Conservation (phyloP, 805 yeast genomes). For the Dipodascopsis tothii region DNA sequence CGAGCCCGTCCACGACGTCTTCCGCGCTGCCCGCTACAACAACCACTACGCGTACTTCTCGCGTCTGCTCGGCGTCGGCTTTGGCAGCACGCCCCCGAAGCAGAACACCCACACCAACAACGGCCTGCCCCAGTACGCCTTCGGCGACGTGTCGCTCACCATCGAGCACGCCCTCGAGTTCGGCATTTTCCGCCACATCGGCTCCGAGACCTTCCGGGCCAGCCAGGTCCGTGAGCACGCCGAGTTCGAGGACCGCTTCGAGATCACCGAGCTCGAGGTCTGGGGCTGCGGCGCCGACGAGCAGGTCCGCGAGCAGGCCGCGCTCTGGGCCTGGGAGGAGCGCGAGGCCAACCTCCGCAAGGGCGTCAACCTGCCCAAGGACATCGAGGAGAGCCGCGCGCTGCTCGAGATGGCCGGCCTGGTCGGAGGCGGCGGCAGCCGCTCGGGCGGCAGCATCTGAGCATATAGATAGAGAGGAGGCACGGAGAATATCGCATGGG, state of each 20-base stretch:
- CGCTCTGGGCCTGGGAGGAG: slow-evolving; percentile 87
- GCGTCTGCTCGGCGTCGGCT: slow-evolving; percentile 75
- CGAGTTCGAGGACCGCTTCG: slow-evolving; percentile 61
- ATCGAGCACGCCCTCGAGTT: slow-evolving; percentile 72
- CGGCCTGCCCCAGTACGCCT: slow-evolving; percentile 32
- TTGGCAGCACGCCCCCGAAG: slow-evolving; percentile 63
- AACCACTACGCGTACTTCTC: slow-evolving; percentile 53
- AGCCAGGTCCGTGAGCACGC: slow-evolving; percentile 31
- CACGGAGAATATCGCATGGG: too few species aligned
- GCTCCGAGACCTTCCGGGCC: slow-evolving; percentile 36
- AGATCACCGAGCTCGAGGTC: slow-evolving; percentile 71
- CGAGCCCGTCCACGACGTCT: slow-evolving; percentile 57
- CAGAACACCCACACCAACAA: slow-evolving; percentile 27
- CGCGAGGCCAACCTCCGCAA: slow-evolving; percentile 74
- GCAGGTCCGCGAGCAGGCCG: slow-evolving; percentile 68
- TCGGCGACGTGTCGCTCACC: slow-evolving; percentile 75
- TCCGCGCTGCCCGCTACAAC: slow-evolving; percentile 33
- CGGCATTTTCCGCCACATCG: slow-evolving; percentile 68
- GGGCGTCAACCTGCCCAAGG: slow-evolving; percentile 55
- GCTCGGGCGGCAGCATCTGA: slow-evolving; percentile 45
- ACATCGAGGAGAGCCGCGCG: slow-evolving; percentile 65
- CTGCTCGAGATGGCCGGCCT: slow-evolving; percentile 75
- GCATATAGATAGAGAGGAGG: too few species aligned
- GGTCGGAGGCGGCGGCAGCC: slow-evolving; percentile 37
- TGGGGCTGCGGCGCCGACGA: slow-evolving; percentile 85